Base-by-base conservation (phyloP, 805 yeast genomes). In the Priceomyces medius region DNA sequence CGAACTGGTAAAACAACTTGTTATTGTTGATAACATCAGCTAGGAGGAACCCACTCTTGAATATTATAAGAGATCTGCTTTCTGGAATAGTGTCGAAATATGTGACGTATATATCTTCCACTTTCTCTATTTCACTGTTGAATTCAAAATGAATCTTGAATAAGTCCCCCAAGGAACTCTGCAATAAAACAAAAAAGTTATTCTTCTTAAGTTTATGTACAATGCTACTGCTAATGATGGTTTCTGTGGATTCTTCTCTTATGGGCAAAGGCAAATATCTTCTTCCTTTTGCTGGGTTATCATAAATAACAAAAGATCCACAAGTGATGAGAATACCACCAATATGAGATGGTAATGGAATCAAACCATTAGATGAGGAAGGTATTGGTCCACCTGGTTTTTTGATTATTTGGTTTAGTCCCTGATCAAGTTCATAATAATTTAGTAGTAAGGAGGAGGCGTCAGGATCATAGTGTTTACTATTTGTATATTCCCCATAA, bases 381-480 rank as follows among this genome's bases (percentile, higher is more conserved):
- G 59, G 60, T 12, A 61, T 18, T 12, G 33, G 13, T n/a, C 42
- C 43, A 7, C 56, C 26, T 24, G 46, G 49, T 20, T 71, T 72
- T 42, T 74, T 76, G 1, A 85, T 71, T 2, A 90, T 76, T 56
- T 84, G 85, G 54, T 90, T 90, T 35, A 91, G 66, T 1, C 97
- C 97, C 31, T 87, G 73, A 58, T 93, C 97, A 19, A 90, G 64
- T 54, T 88, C 91, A 63, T 91, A 91, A 56, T 78, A 85, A 3
- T 79, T 75, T 39, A 91, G 65, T 20, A 54, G 49, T 37, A 61
- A 37, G 1, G 47, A 45, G 7, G 55, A 45, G 3, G 31, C 10
- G 5, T 42, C 44, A 4, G 46, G 31, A 46, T 55, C 46, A 40
- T 43, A 33, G 8, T n/a, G 16, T 3, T 13, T 13, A 13, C 31